Base-by-base conservation (phyloP, 2,329 filamentous ascomycete species). In the Chrysosporium keratinophilum region DNA sequence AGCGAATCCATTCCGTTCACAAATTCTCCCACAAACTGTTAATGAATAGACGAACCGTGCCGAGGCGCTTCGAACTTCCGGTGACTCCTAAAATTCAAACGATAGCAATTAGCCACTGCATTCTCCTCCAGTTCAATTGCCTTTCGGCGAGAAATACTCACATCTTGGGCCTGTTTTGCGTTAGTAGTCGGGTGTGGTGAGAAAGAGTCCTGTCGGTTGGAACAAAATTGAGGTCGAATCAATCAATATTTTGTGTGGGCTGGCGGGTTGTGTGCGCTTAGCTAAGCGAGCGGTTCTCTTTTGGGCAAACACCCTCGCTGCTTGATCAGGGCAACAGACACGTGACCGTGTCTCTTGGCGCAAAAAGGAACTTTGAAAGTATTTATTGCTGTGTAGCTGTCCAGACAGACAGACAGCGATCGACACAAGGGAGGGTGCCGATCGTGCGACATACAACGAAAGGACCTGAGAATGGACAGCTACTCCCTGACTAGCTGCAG, bases 21-120 rank as follows among this genome's bases (percentile, higher is more conserved):
- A 66, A 34, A 14, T 12, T 17, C 43, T 48, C 31, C n/a, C 7
- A 31, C 9, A 43, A 60, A 67, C 9, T 35, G 12, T 82, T 73
- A 86, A 76, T 76, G 80, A 87, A 64, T 41, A 12, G 48, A 80
- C 74, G 85, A 89, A 77, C 91, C 93, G 80, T 97, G 91, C 75
- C 91, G 87, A 73, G 90, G 90, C 74, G 90, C 90, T 83, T 94
- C 82, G 76, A 78, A 83, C 76, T 83, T 83, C 69, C 79, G 75
- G 77, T 83, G 81, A 72, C 71, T 74, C 73, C 72, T 75, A 58
- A 28, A 62, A 56, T 51, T 28, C 3, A 4, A 55, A 55, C 52
- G 56, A 40, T 33, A 42, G 15, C 28, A 31, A 43, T 54, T 23
- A 54, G 51, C 39, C 43, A n/a, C 28, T 7, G 3, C 39, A 17